Evolutionary conservation across 495 filamentous ascomycete species (phyloP), one percentile per base, ranked within the genome.

Genomic region (Penicillium psychrofluorescens): DNA sequence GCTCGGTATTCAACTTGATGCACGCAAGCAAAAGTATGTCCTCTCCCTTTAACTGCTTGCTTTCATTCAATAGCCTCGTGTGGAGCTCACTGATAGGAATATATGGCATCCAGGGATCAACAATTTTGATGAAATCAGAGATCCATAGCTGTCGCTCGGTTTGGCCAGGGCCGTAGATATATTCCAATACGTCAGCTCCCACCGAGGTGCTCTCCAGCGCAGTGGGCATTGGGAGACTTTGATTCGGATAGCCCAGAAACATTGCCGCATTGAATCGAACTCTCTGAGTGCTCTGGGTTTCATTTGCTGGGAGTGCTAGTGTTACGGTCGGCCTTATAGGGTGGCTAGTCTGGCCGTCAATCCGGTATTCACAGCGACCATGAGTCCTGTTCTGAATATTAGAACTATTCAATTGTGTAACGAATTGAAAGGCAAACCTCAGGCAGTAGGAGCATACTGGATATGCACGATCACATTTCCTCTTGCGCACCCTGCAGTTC

Each of bases 401-500:
- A 16, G 16, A 4, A 1, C 4, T 16, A 16, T 16, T 16, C 16
- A 16, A 16, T 16, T 1, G 16, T 1, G 16, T 16, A 16, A 16
- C 1, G 16, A 16, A 16, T 16, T 16, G 4, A 16, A 16, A 16
- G 36, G n/a, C 32, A 41, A 14, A 49, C 46, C 40, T 43, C 5
- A 49, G 27, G 40, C 46, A 49, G 14, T 43, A 43, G 15, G 46
- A 49, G 30, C 48, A 51, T 29, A 42, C 16, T 1, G 48, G 48
- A 31, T 46, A 46, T 11, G 48, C 48, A 7, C 48, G 48, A 28
- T 51, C 48, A 10, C 48, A 51, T 46, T 51, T 51, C 41, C 46
- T 46, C 43, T 51, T 51, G 43, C 48, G 48, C 30, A 32, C 28
- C 29, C 48, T 32, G 35, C 48, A 51, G 27, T 51, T 51, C 37